Evolutionary conservation across 495 filamentous ascomycete genomes (phyloP).

Genomic region (Daldinia loculata): DNA sequence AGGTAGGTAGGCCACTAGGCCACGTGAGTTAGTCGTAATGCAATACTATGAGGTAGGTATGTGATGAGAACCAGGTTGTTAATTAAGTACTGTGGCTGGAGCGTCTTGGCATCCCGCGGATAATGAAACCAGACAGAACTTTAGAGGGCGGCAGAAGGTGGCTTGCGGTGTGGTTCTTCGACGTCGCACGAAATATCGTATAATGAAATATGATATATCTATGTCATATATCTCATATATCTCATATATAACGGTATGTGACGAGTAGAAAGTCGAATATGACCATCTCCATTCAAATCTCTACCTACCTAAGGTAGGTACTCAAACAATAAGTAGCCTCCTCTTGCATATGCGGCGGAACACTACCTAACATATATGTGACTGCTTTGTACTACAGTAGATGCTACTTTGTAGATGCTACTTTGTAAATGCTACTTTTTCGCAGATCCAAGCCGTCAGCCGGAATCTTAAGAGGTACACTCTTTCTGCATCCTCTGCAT

Average conservation of each 20-base stretch:
- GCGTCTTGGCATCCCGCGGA: constrained; percentile 33
- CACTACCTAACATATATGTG: not conserved
- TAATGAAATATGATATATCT: not conserved
- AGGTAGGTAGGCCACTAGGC: constrained; percentile 7
- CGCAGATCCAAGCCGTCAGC: not conserved
- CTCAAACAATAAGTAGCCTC: too few relatives aligned
- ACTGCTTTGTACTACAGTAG: not conserved
- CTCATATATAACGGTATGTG: constrained; percentile 12
- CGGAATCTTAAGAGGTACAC: not conserved
- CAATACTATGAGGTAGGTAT: too few relatives aligned
- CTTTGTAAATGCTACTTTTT: not conserved
- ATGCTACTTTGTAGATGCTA: not conserved
- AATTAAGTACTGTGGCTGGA: constrained; percentile 26
- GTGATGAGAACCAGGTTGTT: constrained; percentile 29
- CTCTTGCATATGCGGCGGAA: constrained; percentile 30
- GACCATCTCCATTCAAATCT: constrained; percentile 9
- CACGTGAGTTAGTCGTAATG: constrained; percentile 36
- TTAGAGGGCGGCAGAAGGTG: constrained; percentile 2
- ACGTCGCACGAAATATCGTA: constrained; percentile 21
- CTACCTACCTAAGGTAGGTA: constrained; percentile 4
- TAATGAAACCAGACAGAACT: not conserved
- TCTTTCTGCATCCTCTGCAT: not conserved
- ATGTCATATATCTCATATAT: not conserved
- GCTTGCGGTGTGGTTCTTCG: not conserved
- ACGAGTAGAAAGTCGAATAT: constrained; percentile 30